Percentiles rank a stretch among this genome's conserved stretches.
phyloP scores from a whole-genome alignment of 2,329 filamentous ascomycete genomes.

The Aspergillus uvarum region DNA sequence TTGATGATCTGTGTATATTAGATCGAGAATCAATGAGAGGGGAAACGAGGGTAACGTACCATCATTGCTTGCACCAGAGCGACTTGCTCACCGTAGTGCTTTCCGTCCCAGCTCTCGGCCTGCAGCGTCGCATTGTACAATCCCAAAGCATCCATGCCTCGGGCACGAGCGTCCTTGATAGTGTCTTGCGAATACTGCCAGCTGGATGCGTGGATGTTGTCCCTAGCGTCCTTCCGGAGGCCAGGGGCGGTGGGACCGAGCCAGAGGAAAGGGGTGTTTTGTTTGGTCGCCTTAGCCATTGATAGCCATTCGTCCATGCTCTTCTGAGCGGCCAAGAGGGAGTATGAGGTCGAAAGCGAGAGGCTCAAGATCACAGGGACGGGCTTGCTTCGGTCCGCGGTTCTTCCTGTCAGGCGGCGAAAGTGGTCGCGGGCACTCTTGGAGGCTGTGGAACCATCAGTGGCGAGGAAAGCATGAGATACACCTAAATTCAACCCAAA shows the following conservation, averaged over 20 bases:
- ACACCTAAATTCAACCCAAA: conserved; percentile 25
- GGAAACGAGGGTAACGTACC: conserved; percentile 26
- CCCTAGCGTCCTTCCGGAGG: conserved; percentile 32
- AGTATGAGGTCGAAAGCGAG: conserved; percentile 33
- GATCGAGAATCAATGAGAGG: conserved; percentile 8
- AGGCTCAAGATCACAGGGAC: conserved; percentile 44
- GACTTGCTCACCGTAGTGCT: conserved; percentile 41
- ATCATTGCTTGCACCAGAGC: conserved; percentile 47
- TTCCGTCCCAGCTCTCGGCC: conserved; percentile 40
- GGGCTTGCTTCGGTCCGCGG: conserved; percentile 36
- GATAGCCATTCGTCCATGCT: conserved; percentile 44
- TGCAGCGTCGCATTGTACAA: conserved; percentile 48
- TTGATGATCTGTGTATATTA: conserved; percentile 21
- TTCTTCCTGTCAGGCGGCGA: conserved; percentile 29
- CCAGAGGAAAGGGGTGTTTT: conserved; percentile 46
- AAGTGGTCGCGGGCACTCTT: conserved; percentile 30
- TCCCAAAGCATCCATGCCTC: conserved; percentile 42
- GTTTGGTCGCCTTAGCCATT: conserved; percentile 35
- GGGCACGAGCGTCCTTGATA: conserved; percentile 30
- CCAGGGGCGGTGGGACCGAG: conserved; percentile 42
- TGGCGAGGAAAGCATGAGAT: conserved; percentile 39
- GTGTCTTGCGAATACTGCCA: conserved; percentile 44
- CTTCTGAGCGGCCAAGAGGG: conserved; percentile 27
- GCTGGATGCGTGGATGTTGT: conserved; percentile 33
- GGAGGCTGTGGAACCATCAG: conserved; percentile 33